phyloP scores from a whole-genome alignment of 441 rosid species.

The Populus hybrid region DNA sequence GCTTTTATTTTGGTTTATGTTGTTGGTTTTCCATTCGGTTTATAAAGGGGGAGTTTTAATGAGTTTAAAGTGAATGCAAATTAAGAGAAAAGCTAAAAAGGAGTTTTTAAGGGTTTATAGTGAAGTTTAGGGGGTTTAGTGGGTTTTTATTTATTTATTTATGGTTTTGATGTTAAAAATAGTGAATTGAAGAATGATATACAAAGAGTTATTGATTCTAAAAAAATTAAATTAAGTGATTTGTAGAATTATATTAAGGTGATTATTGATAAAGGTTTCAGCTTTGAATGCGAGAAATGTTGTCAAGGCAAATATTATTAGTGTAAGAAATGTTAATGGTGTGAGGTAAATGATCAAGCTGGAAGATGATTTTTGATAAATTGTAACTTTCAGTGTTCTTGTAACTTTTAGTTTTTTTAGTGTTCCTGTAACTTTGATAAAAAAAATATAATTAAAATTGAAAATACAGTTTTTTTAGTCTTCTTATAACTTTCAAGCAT shows the following conservation, averaged over 20 bases:
- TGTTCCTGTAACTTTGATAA: too few species aligned
- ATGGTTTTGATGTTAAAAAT: conserved; percentile 43
- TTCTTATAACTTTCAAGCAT: too few species aligned
- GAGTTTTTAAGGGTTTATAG: conserved; percentile 27
- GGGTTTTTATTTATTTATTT: conserved; percentile 29
- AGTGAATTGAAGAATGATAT: conserved; percentile 38
- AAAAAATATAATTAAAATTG: too few species aligned
- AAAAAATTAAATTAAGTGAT: conserved; percentile 37
- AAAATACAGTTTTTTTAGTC: too few species aligned
- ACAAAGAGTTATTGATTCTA: conserved; percentile 44
- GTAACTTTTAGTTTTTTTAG: too few species aligned
- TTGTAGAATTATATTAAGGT: conserved; percentile 42
- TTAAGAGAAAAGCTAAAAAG: conserved; percentile 41
- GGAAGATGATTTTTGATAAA: too few species aligned
- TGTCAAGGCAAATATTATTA: conserved; percentile 14
- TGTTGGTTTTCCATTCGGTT: conserved; percentile 55
- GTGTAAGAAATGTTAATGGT: conserved; percentile 21
- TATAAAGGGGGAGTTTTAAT: conserved; percentile 39
- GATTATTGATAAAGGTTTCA: conserved; percentile 35
- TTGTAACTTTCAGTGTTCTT: too few species aligned
- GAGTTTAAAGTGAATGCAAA: conserved; percentile 24
- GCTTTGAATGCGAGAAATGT: conserved; percentile 38
- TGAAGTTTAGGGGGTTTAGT: conserved; percentile 38
- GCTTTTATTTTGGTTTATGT: conserved; percentile 56
- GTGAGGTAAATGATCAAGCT: background rate